Conservation (phyloP, 2,329 filamentous ascomycete genomes). For the Alternaria burnsii region DNA sequence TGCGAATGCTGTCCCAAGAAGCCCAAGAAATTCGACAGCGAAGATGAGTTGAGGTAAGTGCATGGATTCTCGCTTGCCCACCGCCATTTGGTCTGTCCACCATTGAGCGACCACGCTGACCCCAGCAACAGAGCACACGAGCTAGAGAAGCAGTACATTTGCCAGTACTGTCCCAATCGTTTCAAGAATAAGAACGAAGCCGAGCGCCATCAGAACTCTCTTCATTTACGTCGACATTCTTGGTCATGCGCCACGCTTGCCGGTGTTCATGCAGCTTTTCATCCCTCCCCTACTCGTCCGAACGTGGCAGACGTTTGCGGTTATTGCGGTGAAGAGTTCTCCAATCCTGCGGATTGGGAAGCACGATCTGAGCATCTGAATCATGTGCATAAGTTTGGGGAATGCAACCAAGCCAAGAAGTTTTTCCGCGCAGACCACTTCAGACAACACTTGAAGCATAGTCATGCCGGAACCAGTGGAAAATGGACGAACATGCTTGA, state of each 20-base stretch:
- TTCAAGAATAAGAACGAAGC: slow-evolving; percentile 99
- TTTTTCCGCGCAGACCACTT: slow-evolving; percentile 98
- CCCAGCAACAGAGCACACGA: slow-evolving; percentile 74
- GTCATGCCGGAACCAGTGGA: slow-evolving; percentile 91
- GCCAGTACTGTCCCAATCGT: slow-evolving; percentile 88
- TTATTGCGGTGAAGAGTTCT: slow-evolving; percentile 94
- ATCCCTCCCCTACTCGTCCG: slow-evolving; percentile 74
- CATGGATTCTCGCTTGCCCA: slow-evolving; percentile 30
- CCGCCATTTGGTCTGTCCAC: slow-evolving; percentile 31
- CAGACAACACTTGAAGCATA: slow-evolving; percentile 97
- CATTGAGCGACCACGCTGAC: slow-evolving; percentile 30
- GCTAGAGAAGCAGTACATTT: slow-evolving; percentile 95
- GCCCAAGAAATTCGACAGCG: slow-evolving; percentile 90
- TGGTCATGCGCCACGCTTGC: slow-evolving; percentile 93
- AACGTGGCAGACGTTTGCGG: slow-evolving; percentile 80
- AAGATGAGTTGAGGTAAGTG: slow-evolving; percentile 82
- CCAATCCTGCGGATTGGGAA: slow-evolving; percentile 89
- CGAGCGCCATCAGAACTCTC: slow-evolving; percentile 92
- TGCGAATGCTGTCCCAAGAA: slow-evolving; percentile 98
- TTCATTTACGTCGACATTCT: slow-evolving; percentile 90
- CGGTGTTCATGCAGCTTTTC: slow-evolving; percentile 81
- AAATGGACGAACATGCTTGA: slow-evolving; percentile 99
- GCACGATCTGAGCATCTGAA: slow-evolving; percentile 85
- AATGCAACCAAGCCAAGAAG: slow-evolving; percentile 98
- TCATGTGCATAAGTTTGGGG: slow-evolving; percentile 92